Base-by-base conservation (phyloP, 768 basidiomycete genomes). In the Leucocoprinus leucothites region DNA sequence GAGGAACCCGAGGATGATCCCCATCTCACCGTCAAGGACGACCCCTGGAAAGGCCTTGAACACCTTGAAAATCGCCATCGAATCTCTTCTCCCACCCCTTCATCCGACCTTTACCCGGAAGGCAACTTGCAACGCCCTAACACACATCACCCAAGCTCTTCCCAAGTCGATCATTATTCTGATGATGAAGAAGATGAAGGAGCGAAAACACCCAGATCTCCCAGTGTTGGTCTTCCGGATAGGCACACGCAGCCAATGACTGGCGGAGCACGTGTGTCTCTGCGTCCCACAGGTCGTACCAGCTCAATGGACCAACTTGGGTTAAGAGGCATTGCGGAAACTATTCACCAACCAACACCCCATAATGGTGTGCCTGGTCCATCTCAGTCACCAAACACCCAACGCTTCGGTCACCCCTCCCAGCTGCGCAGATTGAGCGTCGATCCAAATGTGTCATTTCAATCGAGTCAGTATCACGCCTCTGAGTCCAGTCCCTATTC, bases 1-100 rank as follows among this genome's bases (percentile, higher is more conserved):
- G 88, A 90, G 64, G 87, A 89, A 58, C 77, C 78, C 25, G 87
- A 89, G 61, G 87, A 89, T 60, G 86, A 88, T 58, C 47, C 69
- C 75, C 16, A 68, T 68, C 2, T 61, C 69, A 11, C 55, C 60
- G 35, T 60, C 67, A 22, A 77, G 75, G 62, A 71, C 28, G 64
- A 69, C 58, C 65, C 69, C 43, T 71, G 71, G 69, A 67, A 71
- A 54, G 64, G 67, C 26, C 62, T 58, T 16, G 68, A 71, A 51
- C 68, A 69, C 40, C 69, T 71, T 48, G 64, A 72, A 18, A 67
- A 73, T 19, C 61, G 61, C 2, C 73, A 67, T 56, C 70, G 63
- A 50, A 65, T 70, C 13, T 65, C 70, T 41, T 81, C 81, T 2
- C 80, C 81, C 5, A 76, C 78, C 8, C 79, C 82, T 3, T 79